These are phyloP conservation scores for Ceratocystiopsis sp. DNA, from an alignment of 2,329 filamentous ascomycete species.

Conservation along the genomic window DNA sequence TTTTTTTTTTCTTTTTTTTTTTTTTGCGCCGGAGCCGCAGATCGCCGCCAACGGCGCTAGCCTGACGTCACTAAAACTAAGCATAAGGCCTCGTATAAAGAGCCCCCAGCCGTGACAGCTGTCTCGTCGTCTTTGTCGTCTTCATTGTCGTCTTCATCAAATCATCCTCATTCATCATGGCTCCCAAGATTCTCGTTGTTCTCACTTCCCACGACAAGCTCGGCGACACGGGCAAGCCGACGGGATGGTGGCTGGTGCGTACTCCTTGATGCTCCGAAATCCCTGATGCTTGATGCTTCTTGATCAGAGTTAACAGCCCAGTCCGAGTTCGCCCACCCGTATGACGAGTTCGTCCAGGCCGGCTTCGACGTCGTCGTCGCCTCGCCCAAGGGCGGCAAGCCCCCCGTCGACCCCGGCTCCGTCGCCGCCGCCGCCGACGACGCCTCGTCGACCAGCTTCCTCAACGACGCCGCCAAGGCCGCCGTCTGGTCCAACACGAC, in stretches of 20 bases:
- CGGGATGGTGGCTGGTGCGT: slow-evolving; percentile 53
- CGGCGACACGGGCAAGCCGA: slow-evolving; percentile 32
- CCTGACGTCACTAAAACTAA: too few relatives aligned
- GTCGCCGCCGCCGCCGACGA: slow-evolving; percentile 38
- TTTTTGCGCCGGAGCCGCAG: too few relatives aligned
- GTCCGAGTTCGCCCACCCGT: slow-evolving; percentile 49
- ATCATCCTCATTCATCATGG: slow-evolving; percentile 11
- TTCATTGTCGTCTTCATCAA: too few relatives aligned
- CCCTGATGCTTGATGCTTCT: too few relatives aligned
- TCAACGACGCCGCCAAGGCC: slow-evolving; percentile 35
- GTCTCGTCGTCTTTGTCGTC: too few relatives aligned
- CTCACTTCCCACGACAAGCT: slow-evolving; percentile 45
- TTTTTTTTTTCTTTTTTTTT: too few relatives aligned
- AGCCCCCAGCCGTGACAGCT: too few relatives aligned
- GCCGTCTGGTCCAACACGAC: slow-evolving; percentile 46
- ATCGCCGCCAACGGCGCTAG: too few relatives aligned
- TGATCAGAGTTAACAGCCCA: slow-evolving; percentile 14
- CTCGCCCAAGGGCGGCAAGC: slow-evolving; percentile 43
- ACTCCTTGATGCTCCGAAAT: too few relatives aligned
- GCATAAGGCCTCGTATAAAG: too few relatives aligned
- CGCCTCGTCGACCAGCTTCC: slow-evolving; percentile 33
- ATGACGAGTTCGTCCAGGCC: slow-evolving; percentile 33
- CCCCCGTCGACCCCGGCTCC: slow-evolving; percentile 43
- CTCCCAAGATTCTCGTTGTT: slow-evolving; percentile 48
- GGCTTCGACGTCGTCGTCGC: slow-evolving; percentile 39